Conservation (phyloP, 495 filamentous ascomycete genomes). For the Tricharina praecox region DNA sequence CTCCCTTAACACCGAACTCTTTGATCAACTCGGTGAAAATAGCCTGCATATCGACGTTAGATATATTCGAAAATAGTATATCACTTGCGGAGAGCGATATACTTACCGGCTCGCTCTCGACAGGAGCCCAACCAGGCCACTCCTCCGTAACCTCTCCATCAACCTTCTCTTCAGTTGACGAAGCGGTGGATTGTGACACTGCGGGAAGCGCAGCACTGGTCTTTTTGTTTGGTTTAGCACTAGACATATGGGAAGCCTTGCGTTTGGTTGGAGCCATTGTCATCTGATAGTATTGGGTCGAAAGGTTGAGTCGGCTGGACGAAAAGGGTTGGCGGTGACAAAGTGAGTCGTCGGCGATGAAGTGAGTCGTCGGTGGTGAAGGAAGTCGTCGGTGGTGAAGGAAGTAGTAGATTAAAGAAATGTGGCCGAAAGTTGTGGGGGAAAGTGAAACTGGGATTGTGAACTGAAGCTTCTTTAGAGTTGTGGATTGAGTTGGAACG, state of each 20-base stretch:
- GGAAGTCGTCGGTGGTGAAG: too few relatives aligned
- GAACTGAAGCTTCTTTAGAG: too few relatives aligned
- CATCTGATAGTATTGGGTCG: neutral
- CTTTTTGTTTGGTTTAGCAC: neutral
- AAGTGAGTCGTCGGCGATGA: too few relatives aligned
- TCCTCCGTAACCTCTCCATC: neutral
- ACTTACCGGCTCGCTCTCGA: slow-evolving; percentile 79
- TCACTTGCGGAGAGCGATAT: too few relatives aligned
- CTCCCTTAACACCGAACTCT: slow-evolving; percentile 55
- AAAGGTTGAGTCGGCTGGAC: neutral
- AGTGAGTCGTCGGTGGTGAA: too few relatives aligned
- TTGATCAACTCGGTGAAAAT: slow-evolving; percentile 72
- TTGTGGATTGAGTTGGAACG: too few relatives aligned
- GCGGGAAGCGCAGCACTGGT: neutral
- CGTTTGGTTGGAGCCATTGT: neutral
- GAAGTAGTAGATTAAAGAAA: too few relatives aligned
- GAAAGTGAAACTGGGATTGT: too few relatives aligned
- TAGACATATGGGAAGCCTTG: neutral
- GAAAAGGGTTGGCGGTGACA: neutral
- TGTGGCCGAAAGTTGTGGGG: too few relatives aligned
- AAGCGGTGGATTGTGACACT: neutral
- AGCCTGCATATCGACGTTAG: slow-evolving; percentile 33
- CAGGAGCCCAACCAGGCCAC: slow-evolving; percentile 71
- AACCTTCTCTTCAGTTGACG: too few relatives aligned
- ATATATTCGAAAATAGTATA: slow-evolving; percentile 6